Conservation (phyloP, 1,139 yeast species). For the Geotrichum candidum region DNA sequence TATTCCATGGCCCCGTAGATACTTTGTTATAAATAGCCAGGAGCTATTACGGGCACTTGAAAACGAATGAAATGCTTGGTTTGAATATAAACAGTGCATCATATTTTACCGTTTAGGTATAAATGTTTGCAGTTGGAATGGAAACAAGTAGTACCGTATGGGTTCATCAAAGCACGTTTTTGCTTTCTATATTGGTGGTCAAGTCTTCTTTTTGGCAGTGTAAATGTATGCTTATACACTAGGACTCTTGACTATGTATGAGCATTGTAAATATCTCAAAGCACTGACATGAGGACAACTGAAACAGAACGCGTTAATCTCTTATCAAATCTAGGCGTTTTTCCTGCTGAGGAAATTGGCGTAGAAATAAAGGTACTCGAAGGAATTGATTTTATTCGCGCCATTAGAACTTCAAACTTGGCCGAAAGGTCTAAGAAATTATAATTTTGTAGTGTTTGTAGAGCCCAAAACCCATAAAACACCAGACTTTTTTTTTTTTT, state of each 20-base stretch:
- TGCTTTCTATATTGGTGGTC: no score
- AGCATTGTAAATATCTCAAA: background rate
- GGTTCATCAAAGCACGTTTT: no score
- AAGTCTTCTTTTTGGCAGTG: no score
- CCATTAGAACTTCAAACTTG: background rate
- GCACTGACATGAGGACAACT: background rate
- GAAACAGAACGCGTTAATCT: no score
- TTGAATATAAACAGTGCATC: no score
- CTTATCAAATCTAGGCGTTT: background rate
- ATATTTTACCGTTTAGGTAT: no score
- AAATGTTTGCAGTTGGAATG: no score
- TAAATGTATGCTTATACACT: background rate
- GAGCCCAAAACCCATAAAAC: background rate
- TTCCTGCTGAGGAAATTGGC: background rate
- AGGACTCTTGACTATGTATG: background rate
- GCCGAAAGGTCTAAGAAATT: background rate
- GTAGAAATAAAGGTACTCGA: background rate
- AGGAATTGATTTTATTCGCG: background rate
- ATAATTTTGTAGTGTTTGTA: background rate
- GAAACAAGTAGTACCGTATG: no score
- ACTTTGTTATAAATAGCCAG: no score
- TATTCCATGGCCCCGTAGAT: no score
- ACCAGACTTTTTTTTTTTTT: background rate
- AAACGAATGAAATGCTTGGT: no score
- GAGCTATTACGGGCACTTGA: no score